phyloP scores from a whole-genome alignment of 495 filamentous ascomycete species.

The Talaromyces wortmannii region DNA sequence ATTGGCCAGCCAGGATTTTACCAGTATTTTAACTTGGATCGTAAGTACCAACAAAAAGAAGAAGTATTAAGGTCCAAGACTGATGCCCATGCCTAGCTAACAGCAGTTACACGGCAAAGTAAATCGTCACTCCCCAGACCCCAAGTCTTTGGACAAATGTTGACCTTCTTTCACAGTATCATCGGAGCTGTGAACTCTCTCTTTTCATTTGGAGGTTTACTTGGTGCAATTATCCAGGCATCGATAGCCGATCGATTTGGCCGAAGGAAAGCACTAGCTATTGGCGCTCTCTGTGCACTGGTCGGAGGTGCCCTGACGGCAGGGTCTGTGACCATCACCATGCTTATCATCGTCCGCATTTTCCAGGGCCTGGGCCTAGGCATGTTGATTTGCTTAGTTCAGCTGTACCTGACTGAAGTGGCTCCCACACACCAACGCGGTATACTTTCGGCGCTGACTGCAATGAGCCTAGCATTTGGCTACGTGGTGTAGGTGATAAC shows the following conservation, averaged over 20 bases:
- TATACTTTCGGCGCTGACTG: not conserved
- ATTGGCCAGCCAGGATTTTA: slow-evolving; percentile 1
- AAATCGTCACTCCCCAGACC: not conserved
- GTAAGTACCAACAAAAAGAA: not conserved
- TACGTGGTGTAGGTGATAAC: not conserved
- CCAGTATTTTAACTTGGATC: not conserved
- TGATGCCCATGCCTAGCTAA: not conserved
- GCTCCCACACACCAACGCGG: not conserved
- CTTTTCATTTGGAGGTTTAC: not conserved
- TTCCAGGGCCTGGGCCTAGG: not conserved
- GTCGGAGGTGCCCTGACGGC: slow-evolving; percentile 4
- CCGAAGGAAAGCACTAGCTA: not conserved
- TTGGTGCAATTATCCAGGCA: not conserved
- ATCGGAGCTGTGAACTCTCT: not conserved
- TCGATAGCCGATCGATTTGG: slow-evolving; percentile 1
- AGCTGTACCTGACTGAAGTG: not conserved
- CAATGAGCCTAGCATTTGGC: not conserved
- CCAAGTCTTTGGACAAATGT: not conserved
- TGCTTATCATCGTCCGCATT: not conserved
- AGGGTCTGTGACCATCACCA: not conserved
- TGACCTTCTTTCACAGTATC: not conserved
- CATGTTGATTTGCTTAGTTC: slow-evolving; percentile 1
- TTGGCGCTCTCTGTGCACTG: not conserved
- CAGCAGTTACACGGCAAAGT: slow-evolving; percentile 1
- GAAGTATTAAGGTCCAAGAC: not conserved